Base-by-base conservation (phyloP, 2,329 filamentous ascomycete genomes). In the Neocatenulostroma microsporum region DNA sequence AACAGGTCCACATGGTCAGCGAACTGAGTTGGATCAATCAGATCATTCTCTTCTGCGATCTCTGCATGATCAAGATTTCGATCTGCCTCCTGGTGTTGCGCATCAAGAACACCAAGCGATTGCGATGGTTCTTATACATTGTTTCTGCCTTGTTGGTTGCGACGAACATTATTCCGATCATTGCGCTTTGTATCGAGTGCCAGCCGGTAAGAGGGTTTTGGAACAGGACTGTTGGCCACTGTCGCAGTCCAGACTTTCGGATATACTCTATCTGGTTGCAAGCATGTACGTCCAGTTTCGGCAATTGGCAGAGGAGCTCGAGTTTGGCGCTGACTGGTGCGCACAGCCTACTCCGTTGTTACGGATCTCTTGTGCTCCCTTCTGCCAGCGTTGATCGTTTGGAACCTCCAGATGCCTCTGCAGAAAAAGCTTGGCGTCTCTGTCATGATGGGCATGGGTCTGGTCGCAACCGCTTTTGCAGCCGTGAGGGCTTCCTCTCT, bases 11-110 rank as follows among this genome's bases (percentile, higher is more conserved):
- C 35, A 51, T 45, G 25, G 58, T 62, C 39, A 63, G 60, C 41
- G 60, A 61, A 48, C 51, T 41, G 10, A 42, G 34, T 4, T 67
- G 62, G 62, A 48, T 58, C 29, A 61, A 58, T 3, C 63, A 67
- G 47, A 50, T 67, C 11, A 48, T 64, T 14, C 55, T 68, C 3
- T 68, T 67, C 39, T 48, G 53, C 9, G 57, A 55, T 26, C 57
- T 66, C 21, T 62, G 58, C 25, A 37, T 67, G 2, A 51, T 68
- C 30, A 68, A 68, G 39, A 51, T 61, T 19, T 67, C 62, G 3
- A 66, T 68, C 33, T 56, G 63, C 45, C 41, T 67, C 10, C 48
- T 68, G 7, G 46, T 67, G 1, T 45, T 67, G 3, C 58, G 64
- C 11, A 65, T 68, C 48, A 64, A 66, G 40, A 51, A 61, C 28